phyloP scores from a whole-genome alignment of 805 yeast genomes.

The Helenozyma baotianmanensis region DNA sequence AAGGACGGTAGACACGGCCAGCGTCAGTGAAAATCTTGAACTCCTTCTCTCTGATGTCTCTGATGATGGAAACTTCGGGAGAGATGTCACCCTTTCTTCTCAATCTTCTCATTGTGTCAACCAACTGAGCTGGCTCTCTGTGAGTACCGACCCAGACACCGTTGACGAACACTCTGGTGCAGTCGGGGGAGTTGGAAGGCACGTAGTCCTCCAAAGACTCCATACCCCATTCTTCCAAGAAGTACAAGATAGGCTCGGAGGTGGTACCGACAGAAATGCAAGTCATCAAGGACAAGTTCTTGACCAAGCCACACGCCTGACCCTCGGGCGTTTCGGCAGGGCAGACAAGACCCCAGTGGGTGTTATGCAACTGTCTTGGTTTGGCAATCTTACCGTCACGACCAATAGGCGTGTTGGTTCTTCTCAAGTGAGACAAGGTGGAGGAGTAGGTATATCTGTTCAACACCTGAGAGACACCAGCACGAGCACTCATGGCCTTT shows the following conservation, averaged over 20 bases:
- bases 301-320: conserved; percentile 99
- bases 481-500: conserved; percentile 97
- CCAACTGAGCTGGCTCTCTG: conserved; percentile 89
- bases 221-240: conserved; percentile 98
- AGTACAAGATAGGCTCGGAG: conserved; percentile 89
- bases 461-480: conserved; percentile 98
- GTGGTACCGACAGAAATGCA: conserved; percentile 97
- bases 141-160: conserved; percentile 99
- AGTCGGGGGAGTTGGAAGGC: conserved; percentile 85
- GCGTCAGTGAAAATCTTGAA: conserved; percentile 97
- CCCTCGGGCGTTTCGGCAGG: conserved; percentile 99
- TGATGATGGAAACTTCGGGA: conserved; percentile 92
- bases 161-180: conserved; percentile 91
- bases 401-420: conserved; percentile 99
- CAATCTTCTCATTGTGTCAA: conserved; percentile 83
- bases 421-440: conserved; percentile 96
- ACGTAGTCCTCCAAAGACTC: conserved; percentile 95
- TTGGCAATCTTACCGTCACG: conserved; percentile 98
- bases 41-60: conserved; percentile 96
- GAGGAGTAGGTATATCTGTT: conserved; percentile 98
- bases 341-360: conserved; percentile 99
- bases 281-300: conserved; percentile 92
- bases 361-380: conserved; percentile 98
- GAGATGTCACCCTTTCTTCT: conserved; percentile 94
- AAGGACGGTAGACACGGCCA: conserved; percentile 95